Evolutionary conservation across 306 rosid species (phyloP), one percentile per base, ranked within the genome.

Genomic region (Albizia julibrissin): DNA sequence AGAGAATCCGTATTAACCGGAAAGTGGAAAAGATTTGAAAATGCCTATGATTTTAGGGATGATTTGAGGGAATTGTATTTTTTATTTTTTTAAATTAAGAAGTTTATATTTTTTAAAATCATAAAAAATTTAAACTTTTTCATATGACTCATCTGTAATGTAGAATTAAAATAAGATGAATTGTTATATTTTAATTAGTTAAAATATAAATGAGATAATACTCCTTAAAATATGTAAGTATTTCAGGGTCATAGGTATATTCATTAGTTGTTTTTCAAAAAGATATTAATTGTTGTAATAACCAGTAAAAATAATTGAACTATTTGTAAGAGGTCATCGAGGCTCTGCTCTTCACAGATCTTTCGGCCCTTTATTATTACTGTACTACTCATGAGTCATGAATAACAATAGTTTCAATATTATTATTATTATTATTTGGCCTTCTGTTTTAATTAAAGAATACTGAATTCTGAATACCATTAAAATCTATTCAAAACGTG

Each of bases 131-230:
- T 37, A 1, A 37, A 37, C 6, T 37, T 37, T 1, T 37, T 0
- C 3, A 3, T 33, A 0, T 5, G 0, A 37, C 40, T 37, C 7
- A 6, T 37, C 0, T 37, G 8, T 1, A 0, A 6, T 37, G 1
- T 37, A 37, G 0, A 0, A 37, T 37, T 37, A 37, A 6, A 37
- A 37, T 4, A 37, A 37, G 1, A 37, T 37, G 40, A 37, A 6
- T 37, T 37, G 1, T 37, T 37, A 8, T 6, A 34, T 34, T 0
- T 34, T 0, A 37, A 37, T 37, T 37, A 5, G 8, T 37, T 6
- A 37, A 8, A 37, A 0, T 5, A 6, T 0, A 37, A 8, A 37
- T 37, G 4, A 34, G 39, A 34, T 0, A 7, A 37, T 0, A 37
- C 8, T 37, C 1, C 1, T 0, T 37, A 5, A 3, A 37, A 0